Percentiles rank a stretch among this genome's conserved stretches.
These are phyloP conservation scores for Solanum stenotomum DNA, from an alignment of 257 asterid genomes.

Conservation along the genomic window DNA sequence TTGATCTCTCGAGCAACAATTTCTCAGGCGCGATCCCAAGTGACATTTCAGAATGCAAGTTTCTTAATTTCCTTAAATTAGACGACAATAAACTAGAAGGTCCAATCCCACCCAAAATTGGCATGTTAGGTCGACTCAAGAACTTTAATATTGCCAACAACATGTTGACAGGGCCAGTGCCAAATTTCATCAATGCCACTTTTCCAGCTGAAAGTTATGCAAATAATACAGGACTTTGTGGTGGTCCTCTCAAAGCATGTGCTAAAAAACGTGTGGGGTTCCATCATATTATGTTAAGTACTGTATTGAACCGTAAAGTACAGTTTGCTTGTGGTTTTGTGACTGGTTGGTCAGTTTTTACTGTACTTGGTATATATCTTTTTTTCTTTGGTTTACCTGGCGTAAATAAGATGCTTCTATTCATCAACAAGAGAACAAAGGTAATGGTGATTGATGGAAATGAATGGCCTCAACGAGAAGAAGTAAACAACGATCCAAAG, in stretches of 20 bases:
- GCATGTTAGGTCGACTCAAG: neutral
- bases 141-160: neutral
- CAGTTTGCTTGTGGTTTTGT: neutral
- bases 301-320: neutral
- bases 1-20: neutral
- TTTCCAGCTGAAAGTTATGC: neutral
- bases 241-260: neutral
- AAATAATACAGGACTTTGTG: neutral
- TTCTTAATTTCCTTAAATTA: neutral
- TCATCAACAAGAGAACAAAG: neutral
- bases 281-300: no score
- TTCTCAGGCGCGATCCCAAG: neutral
- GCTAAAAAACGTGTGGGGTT: rapidly evolving
- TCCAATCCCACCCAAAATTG: neutral
- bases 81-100: neutral
- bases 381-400: neutral
- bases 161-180: neutral
- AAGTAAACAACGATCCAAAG: neutral
- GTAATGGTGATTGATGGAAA: neutral
- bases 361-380: neutral
- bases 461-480: neutral
- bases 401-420: neutral
- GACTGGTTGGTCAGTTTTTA: neutral
- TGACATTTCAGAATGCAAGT: neutral
- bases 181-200: neutral